Evolutionary conservation across 257 asterid genomes (phyloP), one percentile per base, ranked within the genome.

Genomic region (Nicotiana knightiana): DNA sequence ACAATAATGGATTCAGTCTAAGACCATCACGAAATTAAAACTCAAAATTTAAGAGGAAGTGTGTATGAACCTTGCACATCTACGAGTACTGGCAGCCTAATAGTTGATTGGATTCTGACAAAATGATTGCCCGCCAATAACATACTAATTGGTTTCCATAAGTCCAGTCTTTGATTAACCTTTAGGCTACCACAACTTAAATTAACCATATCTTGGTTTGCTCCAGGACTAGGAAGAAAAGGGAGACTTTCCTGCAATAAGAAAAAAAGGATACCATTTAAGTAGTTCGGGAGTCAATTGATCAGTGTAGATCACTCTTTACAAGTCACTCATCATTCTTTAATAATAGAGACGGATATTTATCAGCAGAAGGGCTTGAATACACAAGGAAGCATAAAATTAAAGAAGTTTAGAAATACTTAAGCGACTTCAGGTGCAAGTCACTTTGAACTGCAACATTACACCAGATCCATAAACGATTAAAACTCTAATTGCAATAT

Each of bases 21-120:
- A 64, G 64, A 80, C 26, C 39, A 80, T 59, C 63, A 43, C 16
- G 62, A 30, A 39, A 59, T 8, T 24, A 6, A 57, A 78, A 78
- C 82, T 78, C 15, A 37, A 62, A 37, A 61, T 39, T 39, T n/a
- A 48, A 51, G 76, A 77, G 57, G 33, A 33, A 54, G 73, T 54
- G 63, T 70, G 77, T 70, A 46, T 15, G 75, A 81, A 93, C 98
- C 98, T 92, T 89, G 93, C 76, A 81, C 83, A 77, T 90, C 93
- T 82, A 82, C 54, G 65, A 82, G 83, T 54, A 81, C 80, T 11
- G 87, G 89, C 84, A 87, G 85, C 71, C 68, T 87, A 59, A 73
- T 77, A 33, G 83, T 67, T 53, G 91, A 82, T 63, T 85, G 86
- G n/a, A 80, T 82, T 66, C 81, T 79, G 67, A 87, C 55, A 53